phyloP scores from a whole-genome alignment of 2,329 filamentous ascomycete genomes.

The Penicillium thymicola region DNA sequence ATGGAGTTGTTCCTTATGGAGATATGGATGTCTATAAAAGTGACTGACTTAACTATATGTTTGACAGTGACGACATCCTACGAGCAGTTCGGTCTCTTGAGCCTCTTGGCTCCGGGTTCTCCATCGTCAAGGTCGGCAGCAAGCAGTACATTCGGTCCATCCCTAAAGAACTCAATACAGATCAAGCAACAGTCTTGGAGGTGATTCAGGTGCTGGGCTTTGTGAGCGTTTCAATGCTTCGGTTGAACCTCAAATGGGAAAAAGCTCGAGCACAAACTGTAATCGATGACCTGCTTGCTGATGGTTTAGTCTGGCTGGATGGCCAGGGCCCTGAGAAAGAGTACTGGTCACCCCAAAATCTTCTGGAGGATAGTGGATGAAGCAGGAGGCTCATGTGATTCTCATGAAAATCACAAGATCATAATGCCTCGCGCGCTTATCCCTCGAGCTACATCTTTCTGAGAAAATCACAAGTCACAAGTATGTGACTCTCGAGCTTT shows the following conservation, averaged over 20 bases:
- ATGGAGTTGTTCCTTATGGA: constrained; percentile 29
- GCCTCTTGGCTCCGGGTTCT: constrained; percentile 84
- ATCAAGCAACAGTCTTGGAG: constrained; percentile 89
- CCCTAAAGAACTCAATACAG: constrained; percentile 90
- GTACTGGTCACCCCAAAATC: constrained; percentile 68
- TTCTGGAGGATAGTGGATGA: constrained; percentile 44
- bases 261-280: constrained; percentile 80
- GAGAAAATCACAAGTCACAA: not conserved
- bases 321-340: constrained; percentile 80
- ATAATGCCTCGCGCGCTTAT: not conserved
- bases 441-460: not conserved
- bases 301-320: constrained; percentile 93
- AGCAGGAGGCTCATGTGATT: not conserved
- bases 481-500: not conserved
- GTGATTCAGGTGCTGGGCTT: constrained; percentile 86
- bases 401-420: not conserved
- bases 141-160: constrained; percentile 87
- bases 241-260: constrained; percentile 82
- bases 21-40: not conserved
- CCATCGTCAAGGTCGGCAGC: constrained; percentile 76
- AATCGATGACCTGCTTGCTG: constrained; percentile 81
- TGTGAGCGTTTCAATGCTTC: constrained; percentile 84
- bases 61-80: constrained; percentile 73
- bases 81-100: constrained; percentile 82
- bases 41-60: not conserved